phyloP scores from a whole-genome alignment of 2,329 filamentous ascomycete species.

The Hortaea werneckii region DNA sequence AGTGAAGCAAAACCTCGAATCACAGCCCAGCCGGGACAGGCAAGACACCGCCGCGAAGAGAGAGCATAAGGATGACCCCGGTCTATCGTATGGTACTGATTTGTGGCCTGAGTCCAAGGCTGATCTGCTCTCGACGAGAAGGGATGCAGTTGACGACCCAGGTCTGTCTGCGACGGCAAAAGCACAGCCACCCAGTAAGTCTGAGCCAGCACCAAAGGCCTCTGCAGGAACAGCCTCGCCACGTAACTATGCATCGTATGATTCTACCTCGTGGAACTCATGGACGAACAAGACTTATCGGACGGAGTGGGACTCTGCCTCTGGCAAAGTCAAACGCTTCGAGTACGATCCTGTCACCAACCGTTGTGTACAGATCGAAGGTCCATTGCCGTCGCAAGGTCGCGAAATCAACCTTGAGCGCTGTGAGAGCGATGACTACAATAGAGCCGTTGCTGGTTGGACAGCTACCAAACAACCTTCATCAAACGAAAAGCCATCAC shows the following conservation, averaged over 20 bases:
- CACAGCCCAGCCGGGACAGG: background rate
- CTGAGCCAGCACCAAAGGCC: background rate
- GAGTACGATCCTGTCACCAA: slow-evolving; percentile 30
- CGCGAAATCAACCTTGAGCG: slow-evolving; percentile 6
- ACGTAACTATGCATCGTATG: slow-evolving; percentile 9
- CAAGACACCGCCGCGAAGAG: background rate
- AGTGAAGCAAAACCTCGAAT: background rate
- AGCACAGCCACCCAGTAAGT: background rate
- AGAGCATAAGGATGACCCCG: background rate
- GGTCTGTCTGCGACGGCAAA: background rate
- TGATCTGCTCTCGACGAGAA: no score
- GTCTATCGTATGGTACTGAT: background rate
- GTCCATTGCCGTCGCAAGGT: slow-evolving; percentile 2
- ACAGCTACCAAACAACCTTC: background rate
- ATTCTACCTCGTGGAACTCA: slow-evolving; percentile 23
- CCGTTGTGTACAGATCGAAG: slow-evolving; percentile 24
- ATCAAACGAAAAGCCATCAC: background rate
- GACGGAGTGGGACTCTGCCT: slow-evolving; percentile 24
- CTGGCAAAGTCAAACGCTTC: slow-evolving; percentile 17
- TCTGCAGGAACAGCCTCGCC: background rate
- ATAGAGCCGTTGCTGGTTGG: background rate
- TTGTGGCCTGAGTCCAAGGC: background rate
- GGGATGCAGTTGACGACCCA: background rate
- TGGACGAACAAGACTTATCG: slow-evolving; percentile 20
- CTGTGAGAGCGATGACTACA: background rate